Conservation (phyloP, 2,329 filamentous ascomycete genomes). For the Neonectria punicea region DNA sequence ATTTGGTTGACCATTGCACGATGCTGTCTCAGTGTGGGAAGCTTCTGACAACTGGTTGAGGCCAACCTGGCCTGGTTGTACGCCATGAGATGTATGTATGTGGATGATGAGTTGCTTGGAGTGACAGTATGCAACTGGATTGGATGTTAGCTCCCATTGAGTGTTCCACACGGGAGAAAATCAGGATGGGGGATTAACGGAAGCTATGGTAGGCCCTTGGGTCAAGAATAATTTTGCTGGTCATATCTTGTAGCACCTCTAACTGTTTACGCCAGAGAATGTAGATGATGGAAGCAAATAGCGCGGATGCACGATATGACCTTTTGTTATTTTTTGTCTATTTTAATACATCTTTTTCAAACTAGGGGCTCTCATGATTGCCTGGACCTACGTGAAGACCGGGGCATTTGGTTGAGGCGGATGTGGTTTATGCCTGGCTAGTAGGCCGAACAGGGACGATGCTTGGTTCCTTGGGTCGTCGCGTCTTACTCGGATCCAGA, state of each 20-base stretch:
- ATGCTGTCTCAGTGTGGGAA: not conserved
- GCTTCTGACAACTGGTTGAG: not conserved
- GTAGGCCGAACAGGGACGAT: not conserved
- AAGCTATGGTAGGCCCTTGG: not conserved
- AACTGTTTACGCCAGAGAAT: not conserved
- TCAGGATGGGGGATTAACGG: not conserved
- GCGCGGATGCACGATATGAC: not conserved
- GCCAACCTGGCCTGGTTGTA: not conserved
- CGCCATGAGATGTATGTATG: not conserved
- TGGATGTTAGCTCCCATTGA: not conserved
- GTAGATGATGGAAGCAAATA: not conserved
- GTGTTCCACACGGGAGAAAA: not conserved
- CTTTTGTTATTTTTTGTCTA: slow-evolving; percentile 4
- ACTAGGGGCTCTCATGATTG: not conserved
- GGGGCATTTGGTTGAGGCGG: not conserved
- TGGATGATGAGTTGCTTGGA: not conserved
- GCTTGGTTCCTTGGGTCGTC: not conserved
- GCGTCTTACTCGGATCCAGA: not conserved
- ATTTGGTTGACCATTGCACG: not conserved
- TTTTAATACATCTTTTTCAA: slow-evolving; percentile 6
- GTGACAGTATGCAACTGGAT: not conserved
- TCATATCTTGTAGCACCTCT: not conserved
- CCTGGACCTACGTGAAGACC: not conserved
- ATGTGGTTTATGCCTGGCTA: slow-evolving; percentile 1
- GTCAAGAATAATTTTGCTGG: too few relatives aligned